Conservation (phyloP, 192 early-diverging fungal genomes). For the Backusella luteola region DNA sequence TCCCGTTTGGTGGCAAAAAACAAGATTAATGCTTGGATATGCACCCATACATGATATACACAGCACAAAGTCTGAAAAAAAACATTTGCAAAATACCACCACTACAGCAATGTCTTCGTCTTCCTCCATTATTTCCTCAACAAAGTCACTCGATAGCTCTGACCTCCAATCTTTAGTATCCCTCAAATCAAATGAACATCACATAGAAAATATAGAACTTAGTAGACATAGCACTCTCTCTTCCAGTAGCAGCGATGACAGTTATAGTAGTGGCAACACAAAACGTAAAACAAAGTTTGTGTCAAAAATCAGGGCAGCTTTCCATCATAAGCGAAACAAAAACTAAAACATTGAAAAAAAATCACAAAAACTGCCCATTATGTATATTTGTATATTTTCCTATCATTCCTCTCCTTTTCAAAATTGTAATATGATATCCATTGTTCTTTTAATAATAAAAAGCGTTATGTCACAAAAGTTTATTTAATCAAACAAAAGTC, state of each 20-base stretch:
- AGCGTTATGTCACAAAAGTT: neutral
- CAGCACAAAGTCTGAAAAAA: neutral
- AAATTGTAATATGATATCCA: neutral
- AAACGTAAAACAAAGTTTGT: neutral
- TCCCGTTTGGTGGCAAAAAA: constrained; percentile 14
- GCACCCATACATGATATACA: neutral
- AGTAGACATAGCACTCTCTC: neutral
- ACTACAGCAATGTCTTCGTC: neutral
- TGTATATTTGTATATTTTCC: constrained; percentile 3
- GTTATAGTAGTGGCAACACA: neutral
- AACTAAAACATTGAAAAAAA: neutral
- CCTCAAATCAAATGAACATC: neutral
- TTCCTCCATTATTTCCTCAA: neutral
- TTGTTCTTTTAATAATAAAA: neutral
- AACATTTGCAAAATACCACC: neutral
- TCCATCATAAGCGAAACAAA: neutral
- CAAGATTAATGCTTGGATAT: constrained; percentile 6
- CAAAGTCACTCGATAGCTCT: neutral
- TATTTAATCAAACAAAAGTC: neutral
- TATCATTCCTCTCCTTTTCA: neutral
- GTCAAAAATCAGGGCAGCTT: constrained; percentile 1
- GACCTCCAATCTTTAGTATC: neutral
- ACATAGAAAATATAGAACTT: neutral
- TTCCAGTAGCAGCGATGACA: neutral
- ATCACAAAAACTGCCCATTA: neutral